These are phyloP conservation scores for Fistulinella prunicolor DNA, from an alignment of 768 basidiomycete species.

Conservation along the genomic window DNA sequence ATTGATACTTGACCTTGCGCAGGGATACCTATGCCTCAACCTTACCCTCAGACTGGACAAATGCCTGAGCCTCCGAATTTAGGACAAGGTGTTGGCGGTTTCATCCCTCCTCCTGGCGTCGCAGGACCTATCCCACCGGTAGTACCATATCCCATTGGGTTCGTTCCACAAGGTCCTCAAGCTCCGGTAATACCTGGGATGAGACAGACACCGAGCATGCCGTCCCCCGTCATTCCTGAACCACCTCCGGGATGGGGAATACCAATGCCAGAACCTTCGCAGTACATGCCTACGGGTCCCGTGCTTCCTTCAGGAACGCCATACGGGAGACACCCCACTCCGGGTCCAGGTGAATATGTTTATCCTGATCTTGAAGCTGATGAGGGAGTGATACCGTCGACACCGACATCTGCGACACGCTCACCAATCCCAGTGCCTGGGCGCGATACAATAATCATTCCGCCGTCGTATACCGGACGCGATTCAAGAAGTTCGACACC, in stretches of 20 bases:
- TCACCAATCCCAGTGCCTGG: slow-evolving; percentile 21
- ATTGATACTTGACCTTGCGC: not conserved
- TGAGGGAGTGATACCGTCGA: slow-evolving; percentile 21
- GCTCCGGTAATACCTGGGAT: slow-evolving; percentile 24
- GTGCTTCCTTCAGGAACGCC: slow-evolving; percentile 38
- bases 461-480: slow-evolving; percentile 3
- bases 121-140: slow-evolving; percentile 16
- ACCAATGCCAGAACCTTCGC: slow-evolving; percentile 24
- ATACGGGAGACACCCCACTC: slow-evolving; percentile 5
- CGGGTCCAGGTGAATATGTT: slow-evolving; percentile 4
- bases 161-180: slow-evolving; percentile 21
- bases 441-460: slow-evolving; percentile 13
- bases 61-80: not conserved
- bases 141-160: slow-evolving; percentile 21
- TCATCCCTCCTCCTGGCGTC: slow-evolving; percentile 19
- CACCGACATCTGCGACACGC: slow-evolving; percentile 15
- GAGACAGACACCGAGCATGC: slow-evolving; percentile 2
- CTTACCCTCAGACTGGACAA: slow-evolving; percentile 10
- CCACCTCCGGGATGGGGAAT: slow-evolving; percentile 10
- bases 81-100: slow-evolving; percentile 10
- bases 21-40: slow-evolving; percentile 29
- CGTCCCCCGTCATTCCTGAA: slow-evolving; percentile 28
- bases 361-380: slow-evolving; percentile 11
- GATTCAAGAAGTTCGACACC: slow-evolving; percentile 25
- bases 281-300: slow-evolving; percentile 17